Base-by-base conservation (phyloP, 2,329 filamentous ascomycete species). In the Metarhizium album region DNA sequence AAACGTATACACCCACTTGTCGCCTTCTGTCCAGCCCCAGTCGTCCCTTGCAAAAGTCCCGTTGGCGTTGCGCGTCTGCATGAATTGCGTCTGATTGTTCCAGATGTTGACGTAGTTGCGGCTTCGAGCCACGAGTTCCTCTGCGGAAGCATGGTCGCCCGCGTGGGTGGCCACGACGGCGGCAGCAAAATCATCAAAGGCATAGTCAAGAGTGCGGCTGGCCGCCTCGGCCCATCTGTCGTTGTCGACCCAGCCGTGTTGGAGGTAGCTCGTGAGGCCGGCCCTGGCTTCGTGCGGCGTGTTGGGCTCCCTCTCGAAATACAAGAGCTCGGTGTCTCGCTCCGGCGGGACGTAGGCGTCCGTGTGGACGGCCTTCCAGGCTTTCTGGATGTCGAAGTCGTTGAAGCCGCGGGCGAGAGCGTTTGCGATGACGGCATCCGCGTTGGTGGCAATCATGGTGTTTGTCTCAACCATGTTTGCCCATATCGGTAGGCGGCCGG, bases 1-100 rank as follows among this genome's bases (percentile, higher is more conserved):
- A 55, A 75, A 74, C 0, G 70, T 73, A 56, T 75, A 75, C n/a
- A 72, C 69, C 72, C 71, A 74, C 46, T 71, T 65, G 54, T 74
- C 70, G 14, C 72, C 72, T 57, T 74, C 72, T 0, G 72, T 72
- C 72, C 72, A 75, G 31, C 72, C 72, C 64, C 70, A 71, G 2
- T 65, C 64, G 2, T 60, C 59, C 37, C 68, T 63, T 0, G 71
- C 70, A 66, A 70, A 75, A 1, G 68, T 67, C 6, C 71, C 70
- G 54, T 75, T 74, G 13, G 58, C 62, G 54, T 75, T 75, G 22
- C 67, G 68, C 7, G 72, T 68, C 53, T 72, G 67, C 72, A 74
- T 74, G 55, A 74, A 74, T 20, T 68, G 58, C 1, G 70, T 72
- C 2, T 65, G 59, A 24, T 61, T 54, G 53, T 74, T 72, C 67